Evolutionary conservation across 2,329 filamentous ascomycete genomes (phyloP), one percentile per base, ranked within the genome.

Genomic region (Aspergillus jensenii): DNA sequence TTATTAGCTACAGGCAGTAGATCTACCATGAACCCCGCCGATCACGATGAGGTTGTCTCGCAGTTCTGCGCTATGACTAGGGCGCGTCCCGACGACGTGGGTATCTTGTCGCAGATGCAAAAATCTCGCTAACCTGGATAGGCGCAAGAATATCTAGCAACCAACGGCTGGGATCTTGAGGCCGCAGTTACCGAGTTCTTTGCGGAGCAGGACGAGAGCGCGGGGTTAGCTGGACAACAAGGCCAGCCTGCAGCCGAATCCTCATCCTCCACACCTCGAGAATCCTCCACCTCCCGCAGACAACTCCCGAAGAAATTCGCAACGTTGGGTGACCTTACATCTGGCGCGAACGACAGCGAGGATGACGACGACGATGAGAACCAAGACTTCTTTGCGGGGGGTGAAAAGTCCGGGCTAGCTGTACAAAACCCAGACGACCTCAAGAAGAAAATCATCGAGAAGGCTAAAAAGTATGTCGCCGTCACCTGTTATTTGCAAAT

Each of bases 341-440:
- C 74, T 19, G 70, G 73, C 45, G 75, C 74, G n/a, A 77, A 63
- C 12, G 70, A 76, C 50, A 71, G 71, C 3, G 74, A 77, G 15
- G 78, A 85, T 6, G 80, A 84, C 12, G 80, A 84, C 59, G 79
- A 84, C 51, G 76, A 79, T 51, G 79, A 80, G 58, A 76, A 76
- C 23, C 79, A 79, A 52, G 84, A 88, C 69, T 78, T 87, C 62
- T 88, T 87, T 67, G 82, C 86, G 19, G 86, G 86, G 47, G 86
- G 86, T 46, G 86, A 87, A 71, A 88, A 88, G 74, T 88, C 85
- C 12, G 86, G 85, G n/a, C 75, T 88, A 25, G 86, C 86, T 6
- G 86, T 88, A 56, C 84, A 88, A 69, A 86, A 88, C 66, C 86
- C 86, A 2, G 81, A 83, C 67, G 80, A 84, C 57, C 72, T 75